phyloP scores from a whole-genome alignment of 1,284 basidiomycete genomes.

The Rhodotorula sp. region DNA sequence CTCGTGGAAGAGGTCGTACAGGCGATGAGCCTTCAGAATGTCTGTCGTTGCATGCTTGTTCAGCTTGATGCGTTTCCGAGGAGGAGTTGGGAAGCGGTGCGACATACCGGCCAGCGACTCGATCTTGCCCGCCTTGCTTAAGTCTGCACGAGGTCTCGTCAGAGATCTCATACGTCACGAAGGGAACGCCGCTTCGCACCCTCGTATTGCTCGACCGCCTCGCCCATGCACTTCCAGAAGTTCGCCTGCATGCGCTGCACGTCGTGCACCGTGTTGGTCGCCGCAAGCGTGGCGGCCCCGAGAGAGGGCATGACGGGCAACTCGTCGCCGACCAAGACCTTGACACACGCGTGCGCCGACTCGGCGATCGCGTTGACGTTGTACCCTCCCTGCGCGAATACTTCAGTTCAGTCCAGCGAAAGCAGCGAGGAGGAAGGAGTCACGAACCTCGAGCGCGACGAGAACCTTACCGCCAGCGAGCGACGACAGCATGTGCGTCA shows the following conservation, averaged over 20 bases:
- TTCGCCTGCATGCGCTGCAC: constrained; percentile 83
- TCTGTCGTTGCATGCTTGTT: constrained; percentile 54
- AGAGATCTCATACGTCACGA: not conserved
- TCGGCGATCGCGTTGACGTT: constrained; percentile 84
- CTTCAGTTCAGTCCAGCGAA: constrained; percentile 13
- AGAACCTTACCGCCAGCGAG: constrained; percentile 86
- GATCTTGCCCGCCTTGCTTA: constrained; percentile 40
- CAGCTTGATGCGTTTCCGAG: not conserved
- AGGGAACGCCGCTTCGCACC: not conserved
- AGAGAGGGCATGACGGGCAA: constrained; percentile 68
- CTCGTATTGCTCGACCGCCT: constrained; percentile 20
- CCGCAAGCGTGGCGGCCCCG: constrained; percentile 71
- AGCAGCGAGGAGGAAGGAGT: not conserved
- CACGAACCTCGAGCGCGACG: constrained; percentile 83
- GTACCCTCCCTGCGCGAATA: constrained; percentile 77
- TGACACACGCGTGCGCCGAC: constrained; percentile 83
- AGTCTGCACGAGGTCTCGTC: constrained; percentile 19
- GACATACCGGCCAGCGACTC: constrained; percentile 32
- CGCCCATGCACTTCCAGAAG: constrained; percentile 78
- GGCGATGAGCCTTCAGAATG: constrained; percentile 78
- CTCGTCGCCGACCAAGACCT: constrained; percentile 79
- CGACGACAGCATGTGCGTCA: constrained; percentile 94
- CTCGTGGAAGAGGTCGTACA: constrained; percentile 70
- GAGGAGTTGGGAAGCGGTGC: not conserved
- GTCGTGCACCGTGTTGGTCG: constrained; percentile 81